Conservation (phyloP, 306 rosid species). For the Corylus americana region DNA sequence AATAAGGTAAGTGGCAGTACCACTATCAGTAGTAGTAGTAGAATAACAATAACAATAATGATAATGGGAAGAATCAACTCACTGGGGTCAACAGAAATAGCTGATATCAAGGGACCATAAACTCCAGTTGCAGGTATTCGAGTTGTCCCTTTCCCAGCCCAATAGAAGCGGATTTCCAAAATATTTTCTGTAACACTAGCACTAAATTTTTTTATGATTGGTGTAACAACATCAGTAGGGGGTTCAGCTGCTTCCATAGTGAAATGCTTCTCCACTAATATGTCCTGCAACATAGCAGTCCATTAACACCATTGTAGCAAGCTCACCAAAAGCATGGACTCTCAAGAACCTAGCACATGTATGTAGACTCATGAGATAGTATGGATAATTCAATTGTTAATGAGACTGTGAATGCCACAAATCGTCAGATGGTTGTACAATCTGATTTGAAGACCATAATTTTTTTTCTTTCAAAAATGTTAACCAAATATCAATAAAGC, state of each 20-base stretch:
- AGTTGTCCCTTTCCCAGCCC: slow-evolving; percentile 3
- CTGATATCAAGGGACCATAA: slow-evolving; percentile 2
- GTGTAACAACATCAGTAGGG: not conserved
- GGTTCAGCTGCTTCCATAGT: not conserved
- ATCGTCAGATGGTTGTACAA: too few species aligned
- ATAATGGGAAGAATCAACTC: not conserved
- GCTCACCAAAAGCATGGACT: not conserved
- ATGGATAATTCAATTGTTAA: too few species aligned
- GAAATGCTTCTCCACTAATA: slow-evolving; percentile 6
- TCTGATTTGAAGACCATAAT: too few species aligned
- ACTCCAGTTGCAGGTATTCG: not conserved
- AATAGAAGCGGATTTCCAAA: not conserved
- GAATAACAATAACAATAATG: not conserved
- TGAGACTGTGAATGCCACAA: too few species aligned
- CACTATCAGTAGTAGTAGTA: not conserved
- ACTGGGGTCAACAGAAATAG: not conserved
- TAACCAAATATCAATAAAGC: not conserved
- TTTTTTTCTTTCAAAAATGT: too few species aligned
- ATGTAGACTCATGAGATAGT: not conserved
- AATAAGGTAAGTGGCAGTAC: too few species aligned
- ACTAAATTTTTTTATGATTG: not conserved
- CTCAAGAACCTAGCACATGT: not conserved
- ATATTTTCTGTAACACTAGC: not conserved
- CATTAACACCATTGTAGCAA: not conserved
- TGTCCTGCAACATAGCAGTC: not conserved